These are phyloP conservation scores for Rhodocollybia butyracea DNA, from an alignment of 768 basidiomycete genomes.

Conservation along the genomic window DNA sequence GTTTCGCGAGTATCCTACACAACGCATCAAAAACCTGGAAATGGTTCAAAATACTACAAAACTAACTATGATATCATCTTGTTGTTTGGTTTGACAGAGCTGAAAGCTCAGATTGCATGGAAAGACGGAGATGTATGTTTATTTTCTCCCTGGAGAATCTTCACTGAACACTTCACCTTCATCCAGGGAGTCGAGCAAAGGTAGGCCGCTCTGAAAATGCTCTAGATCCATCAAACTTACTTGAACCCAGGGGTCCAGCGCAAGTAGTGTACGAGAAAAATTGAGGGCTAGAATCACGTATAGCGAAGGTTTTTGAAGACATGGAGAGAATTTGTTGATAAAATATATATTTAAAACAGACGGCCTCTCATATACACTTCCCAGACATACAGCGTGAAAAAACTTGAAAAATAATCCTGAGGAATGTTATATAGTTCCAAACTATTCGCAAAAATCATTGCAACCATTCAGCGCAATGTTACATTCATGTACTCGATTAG, in stretches of 20 bases:
- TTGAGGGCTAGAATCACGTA: no score
- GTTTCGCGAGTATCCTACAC: conserved; percentile 13
- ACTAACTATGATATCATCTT: conserved; percentile 42
- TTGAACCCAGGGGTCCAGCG: neutral
- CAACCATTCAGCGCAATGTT: no score
- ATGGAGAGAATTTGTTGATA: no score
- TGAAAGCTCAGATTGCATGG: conserved; percentile 52
- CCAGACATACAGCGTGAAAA: no score
- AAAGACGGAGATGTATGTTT: conserved; percentile 42
- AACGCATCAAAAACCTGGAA: neutral
- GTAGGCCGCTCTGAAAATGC: conserved; percentile 12
- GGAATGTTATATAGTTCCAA: no score
- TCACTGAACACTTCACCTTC: neutral
- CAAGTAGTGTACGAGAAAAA: neutral
- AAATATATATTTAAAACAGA: no score
- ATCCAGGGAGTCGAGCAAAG: conserved; percentile 35
- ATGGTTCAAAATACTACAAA: conserved; percentile 21
- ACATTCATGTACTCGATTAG: no score
- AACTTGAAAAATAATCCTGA: no score
- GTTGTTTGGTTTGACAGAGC: conserved; percentile 50
- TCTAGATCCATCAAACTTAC: no score
- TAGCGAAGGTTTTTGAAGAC: no score
- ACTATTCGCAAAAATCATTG: no score
- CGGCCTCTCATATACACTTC: no score
- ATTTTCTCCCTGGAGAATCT: neutral